Evolutionary conservation across 2,329 filamentous ascomycete species (phyloP).

Genomic region (Sordariomycetes sp.): DNA sequence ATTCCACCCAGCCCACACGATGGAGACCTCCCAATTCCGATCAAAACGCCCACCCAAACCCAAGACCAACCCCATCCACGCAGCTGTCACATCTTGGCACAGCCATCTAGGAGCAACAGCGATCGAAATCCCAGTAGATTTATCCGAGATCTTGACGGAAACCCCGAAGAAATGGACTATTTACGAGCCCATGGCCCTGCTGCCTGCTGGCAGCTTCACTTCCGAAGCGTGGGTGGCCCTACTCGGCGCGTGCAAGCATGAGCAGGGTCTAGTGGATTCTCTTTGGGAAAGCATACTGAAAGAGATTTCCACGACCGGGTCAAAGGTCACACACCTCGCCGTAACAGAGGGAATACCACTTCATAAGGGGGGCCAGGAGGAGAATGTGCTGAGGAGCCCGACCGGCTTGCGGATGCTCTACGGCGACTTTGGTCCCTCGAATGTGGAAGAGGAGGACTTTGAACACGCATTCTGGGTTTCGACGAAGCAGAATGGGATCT

Average conservation of each 20-base stretch:
- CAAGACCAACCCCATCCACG: slow-evolving; percentile 24
- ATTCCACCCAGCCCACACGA: too few species aligned
- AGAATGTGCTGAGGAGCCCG: slow-evolving; percentile 70
- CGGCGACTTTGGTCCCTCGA: slow-evolving; percentile 61
- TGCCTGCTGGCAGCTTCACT: slow-evolving; percentile 50
- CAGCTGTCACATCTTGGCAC: slow-evolving; percentile 20
- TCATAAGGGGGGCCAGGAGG: slow-evolving; percentile 21
- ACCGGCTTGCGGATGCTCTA: slow-evolving; percentile 58
- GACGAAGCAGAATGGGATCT: slow-evolving; percentile 69
- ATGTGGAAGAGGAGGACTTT: slow-evolving; percentile 41
- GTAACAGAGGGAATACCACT: slow-evolving; percentile 54
- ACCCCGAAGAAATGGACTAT: slow-evolving; percentile 50
- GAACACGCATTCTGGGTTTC: slow-evolving; percentile 66
- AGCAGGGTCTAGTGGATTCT: too few species aligned
- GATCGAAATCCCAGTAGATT: too few species aligned
- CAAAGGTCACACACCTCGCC: slow-evolving; percentile 45
- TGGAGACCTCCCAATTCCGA: too few species aligned
- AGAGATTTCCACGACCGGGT: slow-evolving; percentile 29
- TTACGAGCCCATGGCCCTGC: slow-evolving; percentile 52
- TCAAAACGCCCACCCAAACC: too few species aligned
- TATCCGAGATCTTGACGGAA: too few species aligned
- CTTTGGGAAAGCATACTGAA: too few species aligned
- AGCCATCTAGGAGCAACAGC: too few species aligned
- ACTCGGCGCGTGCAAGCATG: slow-evolving; percentile 19
- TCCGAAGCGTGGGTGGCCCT: slow-evolving; percentile 27